A percentile compares a stretch with the other conserved stretches of the same genome.
These are phyloP conservation scores for Phytophthora fragariae DNA, from an alignment of 352 stramenopile species.

Conservation along the genomic window DNA sequence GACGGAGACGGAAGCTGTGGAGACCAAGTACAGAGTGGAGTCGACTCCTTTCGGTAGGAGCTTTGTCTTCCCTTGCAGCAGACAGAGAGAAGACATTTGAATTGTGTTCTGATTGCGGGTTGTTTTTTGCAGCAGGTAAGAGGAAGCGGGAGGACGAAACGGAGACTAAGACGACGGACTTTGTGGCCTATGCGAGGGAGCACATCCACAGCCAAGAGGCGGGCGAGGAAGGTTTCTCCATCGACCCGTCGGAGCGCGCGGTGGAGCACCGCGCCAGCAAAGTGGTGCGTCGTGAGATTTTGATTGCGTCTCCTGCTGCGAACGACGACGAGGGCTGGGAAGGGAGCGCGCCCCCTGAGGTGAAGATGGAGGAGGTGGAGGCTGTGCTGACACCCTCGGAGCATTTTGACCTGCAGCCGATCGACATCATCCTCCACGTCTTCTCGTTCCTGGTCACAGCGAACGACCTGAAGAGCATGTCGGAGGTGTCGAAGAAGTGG, in stretches of 20 bases:
- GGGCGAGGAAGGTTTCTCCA: constrained; percentile 85
- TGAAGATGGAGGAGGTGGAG: constrained; percentile 46
- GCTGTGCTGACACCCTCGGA: constrained; percentile 55
- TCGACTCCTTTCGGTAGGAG: neutral
- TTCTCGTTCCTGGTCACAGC: constrained; percentile 86
- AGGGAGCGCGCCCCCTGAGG: constrained; percentile 37
- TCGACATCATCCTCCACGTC: constrained; percentile 90
- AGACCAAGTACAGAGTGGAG: neutral
- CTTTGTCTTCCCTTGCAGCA: too few species aligned
- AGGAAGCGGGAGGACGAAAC: constrained; percentile 40
- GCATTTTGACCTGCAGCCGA: constrained; percentile 87
- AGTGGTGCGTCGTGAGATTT: constrained; percentile 83
- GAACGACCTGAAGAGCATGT: constrained; percentile 76
- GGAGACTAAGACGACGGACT: constrained; percentile 39
- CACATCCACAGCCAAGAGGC: constrained; percentile 83
- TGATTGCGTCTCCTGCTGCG: constrained; percentile 81
- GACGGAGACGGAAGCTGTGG: neutral
- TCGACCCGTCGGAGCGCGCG: constrained; percentile 83
- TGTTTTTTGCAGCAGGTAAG: constrained; percentile 24
- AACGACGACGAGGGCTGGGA: constrained; percentile 87
- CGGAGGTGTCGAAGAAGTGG: constrained; percentile 82
- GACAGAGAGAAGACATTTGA: neutral
- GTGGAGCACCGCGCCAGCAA: constrained; percentile 88
- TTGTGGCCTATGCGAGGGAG: constrained; percentile 79
- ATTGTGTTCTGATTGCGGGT: neutral